Evolutionary conservation across 192 early-diverging fungal genomes (phyloP).

Genomic region (Chytriomyces sp.): DNA sequence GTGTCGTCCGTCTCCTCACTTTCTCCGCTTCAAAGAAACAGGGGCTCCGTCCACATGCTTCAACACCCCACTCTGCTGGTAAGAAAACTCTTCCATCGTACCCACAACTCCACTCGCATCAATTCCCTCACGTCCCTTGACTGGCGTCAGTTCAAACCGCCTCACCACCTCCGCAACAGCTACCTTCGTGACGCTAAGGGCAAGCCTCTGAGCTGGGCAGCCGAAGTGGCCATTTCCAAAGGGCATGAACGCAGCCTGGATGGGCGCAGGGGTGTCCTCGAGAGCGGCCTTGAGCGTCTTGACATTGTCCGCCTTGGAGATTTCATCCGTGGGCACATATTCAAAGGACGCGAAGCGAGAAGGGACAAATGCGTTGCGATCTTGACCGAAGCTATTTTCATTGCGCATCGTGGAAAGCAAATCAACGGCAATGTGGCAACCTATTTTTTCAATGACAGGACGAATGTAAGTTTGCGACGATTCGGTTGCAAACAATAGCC

Average conservation of each 20-base stretch:
- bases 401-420: constrained; percentile 2
- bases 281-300: not conserved
- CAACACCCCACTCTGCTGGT: constrained; percentile 18
- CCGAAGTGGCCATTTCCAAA: constrained; percentile 15
- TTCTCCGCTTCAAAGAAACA: constrained; percentile 24
- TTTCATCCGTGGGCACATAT: not conserved
- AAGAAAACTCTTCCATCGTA: constrained; percentile 10
- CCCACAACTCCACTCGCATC: not conserved
- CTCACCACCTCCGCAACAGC: constrained; percentile 25
- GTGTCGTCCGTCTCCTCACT: constrained; percentile 18
- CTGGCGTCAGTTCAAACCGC: constrained; percentile 6
- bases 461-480: not conserved
- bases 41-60: constrained; percentile 13
- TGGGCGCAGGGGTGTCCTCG: not conserved
- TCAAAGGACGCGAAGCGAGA: not conserved
- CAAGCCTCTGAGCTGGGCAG: constrained; percentile 19
- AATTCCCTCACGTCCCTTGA: not conserved
- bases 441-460: not conserved
- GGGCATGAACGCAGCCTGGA: not conserved
- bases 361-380: not conserved
- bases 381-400: constrained; percentile 2
- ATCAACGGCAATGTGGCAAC: constrained; percentile 23
- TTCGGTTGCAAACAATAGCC: not conserved
- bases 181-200: constrained; percentile 5
- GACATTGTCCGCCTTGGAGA: not conserved